A percentile compares a stretch with the other conserved stretches of the same genome.
Evolutionary conservation across 2,329 filamentous ascomycete species (phyloP).

Genomic region (Ophiostoma sp.): DNA sequence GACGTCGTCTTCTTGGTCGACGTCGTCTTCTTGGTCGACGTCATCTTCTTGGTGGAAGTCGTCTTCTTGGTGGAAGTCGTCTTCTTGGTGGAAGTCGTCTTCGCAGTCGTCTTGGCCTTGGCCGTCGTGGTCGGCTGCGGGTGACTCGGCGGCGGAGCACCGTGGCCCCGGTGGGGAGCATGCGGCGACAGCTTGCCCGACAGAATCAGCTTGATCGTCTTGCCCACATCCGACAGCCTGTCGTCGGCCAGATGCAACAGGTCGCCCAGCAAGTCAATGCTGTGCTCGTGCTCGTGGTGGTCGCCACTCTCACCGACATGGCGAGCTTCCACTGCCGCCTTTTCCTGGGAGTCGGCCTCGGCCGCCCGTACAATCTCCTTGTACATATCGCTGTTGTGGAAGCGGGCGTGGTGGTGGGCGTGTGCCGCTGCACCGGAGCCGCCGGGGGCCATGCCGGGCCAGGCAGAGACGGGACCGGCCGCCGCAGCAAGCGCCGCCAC

Average conservation of each 20-base stretch:
- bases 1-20: not conserved
- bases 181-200: slow-evolving; percentile 15
- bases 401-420: slow-evolving; percentile 16
- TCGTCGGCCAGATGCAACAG: slow-evolving; percentile 36
- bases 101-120: not conserved
- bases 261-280: slow-evolving; percentile 39
- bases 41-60: too few species aligned
- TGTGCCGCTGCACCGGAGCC: slow-evolving; percentile 4
- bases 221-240: slow-evolving; percentile 40
- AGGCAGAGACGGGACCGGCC: slow-evolving; percentile 25
- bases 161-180: not conserved
- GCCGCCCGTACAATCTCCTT: slow-evolving; percentile 21
- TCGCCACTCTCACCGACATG: not conserved
- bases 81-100: not conserved
- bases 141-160: not conserved
- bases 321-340: not conserved
- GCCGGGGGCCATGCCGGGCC: slow-evolving; percentile 27
- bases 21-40: not conserved
- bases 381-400: slow-evolving; percentile 24
- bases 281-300: not conserved
- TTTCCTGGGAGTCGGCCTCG: not conserved
- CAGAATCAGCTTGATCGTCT: slow-evolving; percentile 43
- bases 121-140: not conserved
- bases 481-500: slow-evolving; percentile 20
- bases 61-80: not conserved